Conservation (phyloP, 768 basidiomycete genomes). For the Leccinum aurantiacum region DNA sequence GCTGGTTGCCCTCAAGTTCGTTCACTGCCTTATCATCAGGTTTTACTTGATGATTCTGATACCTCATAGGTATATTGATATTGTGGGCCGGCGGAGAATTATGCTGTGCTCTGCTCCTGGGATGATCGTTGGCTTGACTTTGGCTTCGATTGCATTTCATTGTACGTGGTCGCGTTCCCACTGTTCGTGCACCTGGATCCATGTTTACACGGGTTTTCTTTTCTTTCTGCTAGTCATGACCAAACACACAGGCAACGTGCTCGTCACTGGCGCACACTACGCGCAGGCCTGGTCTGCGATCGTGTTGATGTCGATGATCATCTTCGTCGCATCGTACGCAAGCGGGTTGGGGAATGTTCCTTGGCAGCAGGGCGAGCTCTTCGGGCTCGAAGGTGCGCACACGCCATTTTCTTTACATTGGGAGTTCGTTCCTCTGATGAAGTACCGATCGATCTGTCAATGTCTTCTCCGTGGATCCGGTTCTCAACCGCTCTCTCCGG, state of each 20-base stretch:
- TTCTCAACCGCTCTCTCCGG: not conserved
- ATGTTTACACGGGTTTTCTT: too few relatives aligned
- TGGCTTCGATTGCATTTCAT: constrained; percentile 66
- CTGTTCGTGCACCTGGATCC: not conserved
- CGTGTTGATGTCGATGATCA: constrained; percentile 77
- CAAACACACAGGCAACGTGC: constrained; percentile 53
- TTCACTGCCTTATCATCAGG: not conserved
- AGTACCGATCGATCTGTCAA: not conserved
- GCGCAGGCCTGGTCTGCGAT: constrained; percentile 61
- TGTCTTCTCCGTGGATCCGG: not conserved
- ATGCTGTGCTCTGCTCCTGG: constrained; percentile 72
- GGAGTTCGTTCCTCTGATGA: not conserved
- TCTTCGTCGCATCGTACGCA: constrained; percentile 82
- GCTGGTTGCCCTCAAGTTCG: constrained; percentile 64
- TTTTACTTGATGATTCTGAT: not conserved
- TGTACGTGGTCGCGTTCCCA: constrained; percentile 23
- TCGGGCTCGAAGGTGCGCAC: constrained; percentile 64
- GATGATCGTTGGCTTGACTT: constrained; percentile 64
- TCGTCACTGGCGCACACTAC: constrained; percentile 60
- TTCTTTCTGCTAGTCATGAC: constrained; percentile 49
- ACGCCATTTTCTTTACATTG: not conserved
- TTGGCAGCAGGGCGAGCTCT: constrained; percentile 87
- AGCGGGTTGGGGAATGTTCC: constrained; percentile 79
- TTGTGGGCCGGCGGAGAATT: constrained; percentile 65
- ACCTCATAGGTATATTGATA: constrained; percentile 50